These are phyloP conservation scores for Tephrocybe rancida DNA, from an alignment of 768 basidiomycete species.

Conservation along the genomic window DNA sequence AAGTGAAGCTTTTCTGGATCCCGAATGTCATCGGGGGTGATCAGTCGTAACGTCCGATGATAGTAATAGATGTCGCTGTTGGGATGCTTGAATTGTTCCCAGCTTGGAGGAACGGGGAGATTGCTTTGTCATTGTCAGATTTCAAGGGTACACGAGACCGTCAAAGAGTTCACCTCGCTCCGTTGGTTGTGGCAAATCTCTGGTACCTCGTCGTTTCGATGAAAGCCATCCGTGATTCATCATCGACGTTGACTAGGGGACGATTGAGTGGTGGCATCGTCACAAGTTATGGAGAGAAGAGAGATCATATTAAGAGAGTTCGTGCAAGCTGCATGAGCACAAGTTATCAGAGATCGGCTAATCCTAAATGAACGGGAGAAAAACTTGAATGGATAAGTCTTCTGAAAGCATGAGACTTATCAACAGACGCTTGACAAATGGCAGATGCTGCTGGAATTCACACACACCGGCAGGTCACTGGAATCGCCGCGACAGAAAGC, in stretches of 20 bases:
- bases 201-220: conserved; percentile 22
- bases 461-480: conserved; percentile 11
- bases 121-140: conserved; percentile 4
- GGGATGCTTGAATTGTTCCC: conserved; percentile 42
- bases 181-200: conserved; percentile 12
- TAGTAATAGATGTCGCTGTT: conserved; percentile 49
- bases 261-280: conserved; percentile 7
- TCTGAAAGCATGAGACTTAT: conserved; percentile 16
- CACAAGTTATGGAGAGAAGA: conserved; percentile 6
- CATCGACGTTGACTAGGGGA: background rate
- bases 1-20: conserved; percentile 31
- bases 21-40: conserved; percentile 42
- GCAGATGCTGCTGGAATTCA: conserved; percentile 11
- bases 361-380: conserved; percentile 25
- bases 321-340: conserved; percentile 8
- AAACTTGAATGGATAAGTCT: conserved; percentile 12
- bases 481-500: conserved; percentile 13
- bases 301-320: conserved; percentile 13
- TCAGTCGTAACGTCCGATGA: conserved; percentile 33
- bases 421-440: conserved; percentile 11
- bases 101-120: conserved; percentile 22
- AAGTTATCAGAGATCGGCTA: conserved; percentile 24
- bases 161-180: conserved; percentile 12
- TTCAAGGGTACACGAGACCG: background rate
- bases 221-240: conserved; percentile 17